Conservation (phyloP, 768 basidiomycete genomes). For the Russula lepida region DNA sequence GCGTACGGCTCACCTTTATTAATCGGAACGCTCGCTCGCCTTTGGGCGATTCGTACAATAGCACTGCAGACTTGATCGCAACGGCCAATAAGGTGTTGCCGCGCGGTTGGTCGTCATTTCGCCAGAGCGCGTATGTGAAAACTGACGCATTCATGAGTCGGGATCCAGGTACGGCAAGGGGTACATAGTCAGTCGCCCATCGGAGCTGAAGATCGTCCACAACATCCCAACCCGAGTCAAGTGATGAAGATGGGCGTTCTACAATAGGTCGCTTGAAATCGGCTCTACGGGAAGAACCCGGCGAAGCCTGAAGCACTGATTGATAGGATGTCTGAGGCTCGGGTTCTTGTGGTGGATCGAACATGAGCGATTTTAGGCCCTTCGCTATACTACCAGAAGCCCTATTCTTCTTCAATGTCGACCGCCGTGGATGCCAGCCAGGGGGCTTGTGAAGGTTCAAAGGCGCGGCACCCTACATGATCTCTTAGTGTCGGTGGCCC, state of each 20-base stretch:
- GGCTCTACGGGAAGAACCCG: background rate
- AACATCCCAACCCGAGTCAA: conserved; percentile 45
- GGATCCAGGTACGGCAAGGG: conserved; percentile 61
- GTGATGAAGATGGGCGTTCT: background rate
- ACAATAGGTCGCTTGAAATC: background rate
- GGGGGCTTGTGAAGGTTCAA: conserved; percentile 48
- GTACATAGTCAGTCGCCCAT: conserved; percentile 84
- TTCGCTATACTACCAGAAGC: conserved; percentile 51
- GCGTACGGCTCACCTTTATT: conserved; percentile 48
- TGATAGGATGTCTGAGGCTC: conserved; percentile 20
- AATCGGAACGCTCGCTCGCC: conserved; percentile 78
- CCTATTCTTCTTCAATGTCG: conserved; percentile 40
- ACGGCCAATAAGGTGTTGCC: conserved; percentile 57
- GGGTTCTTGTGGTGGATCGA: conserved; percentile 32
- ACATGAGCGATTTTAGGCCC: conserved; percentile 52
- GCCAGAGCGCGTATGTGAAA: conserved; percentile 61
- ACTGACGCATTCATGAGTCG: conserved; percentile 51
- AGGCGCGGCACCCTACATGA: conserved; percentile 45
- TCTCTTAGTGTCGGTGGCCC: background rate
- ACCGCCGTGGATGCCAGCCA: conserved; percentile 44
- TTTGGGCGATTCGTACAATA: conserved; percentile 74
- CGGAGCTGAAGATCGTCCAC: conserved; percentile 65
- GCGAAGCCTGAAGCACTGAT: background rate
- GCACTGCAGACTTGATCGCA: conserved; percentile 62
- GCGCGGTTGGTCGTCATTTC: conserved; percentile 43